Evolutionary conservation across 352 stramenopile species (phyloP), one percentile per base, ranked within the genome.

Genomic region (Globisporangium spiculum): DNA sequence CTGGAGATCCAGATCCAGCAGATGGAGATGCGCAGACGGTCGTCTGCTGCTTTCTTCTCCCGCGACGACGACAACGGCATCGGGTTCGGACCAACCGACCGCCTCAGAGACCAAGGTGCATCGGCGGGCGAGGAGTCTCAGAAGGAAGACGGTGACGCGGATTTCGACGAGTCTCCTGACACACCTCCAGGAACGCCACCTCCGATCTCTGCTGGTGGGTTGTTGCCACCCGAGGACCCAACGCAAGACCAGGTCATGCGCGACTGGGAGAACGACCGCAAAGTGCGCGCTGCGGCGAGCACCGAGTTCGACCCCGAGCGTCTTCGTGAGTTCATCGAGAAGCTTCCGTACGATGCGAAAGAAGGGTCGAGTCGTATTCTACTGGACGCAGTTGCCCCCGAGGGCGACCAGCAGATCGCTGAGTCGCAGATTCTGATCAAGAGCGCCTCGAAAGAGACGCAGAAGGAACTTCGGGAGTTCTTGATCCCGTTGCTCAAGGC

Each of bases 341-440:
- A 86, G 60, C 75, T 93, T 18, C 87, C 87, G 36, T 91, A 79
- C 59, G 84, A 91, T 22, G 75, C 86, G 12, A 79, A 84, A 46
- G 84, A 91, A 24, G 87, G 87, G 2, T 80, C 81, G 0, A 76
- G 77, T 59, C 87, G 85, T 4, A 84, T 94, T n/a, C 66, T 94
- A 7, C 73, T 79, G 59, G 72, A 86, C 36, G 69, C 75, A 1
- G 38, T 94, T 8, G 72, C 81, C n/a, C 73, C 79, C 6, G 76
- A 87, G 46, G 65, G 69, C n/a, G 73, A 74, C 9, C 71, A 77
- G 0, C 63, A 76, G 27, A 71, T 90, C 26, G 57, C 78, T 22
- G 86, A 94, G 65, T 87, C 82, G 56, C 86, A 92, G 69, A 85
- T 94, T 59, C 71, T 94, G 53, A 71, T 94, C 60, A 81, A 83